Conservation (phyloP, 2,329 filamentous ascomycete species). For the Cladosporium austrohemisphaericum region DNA sequence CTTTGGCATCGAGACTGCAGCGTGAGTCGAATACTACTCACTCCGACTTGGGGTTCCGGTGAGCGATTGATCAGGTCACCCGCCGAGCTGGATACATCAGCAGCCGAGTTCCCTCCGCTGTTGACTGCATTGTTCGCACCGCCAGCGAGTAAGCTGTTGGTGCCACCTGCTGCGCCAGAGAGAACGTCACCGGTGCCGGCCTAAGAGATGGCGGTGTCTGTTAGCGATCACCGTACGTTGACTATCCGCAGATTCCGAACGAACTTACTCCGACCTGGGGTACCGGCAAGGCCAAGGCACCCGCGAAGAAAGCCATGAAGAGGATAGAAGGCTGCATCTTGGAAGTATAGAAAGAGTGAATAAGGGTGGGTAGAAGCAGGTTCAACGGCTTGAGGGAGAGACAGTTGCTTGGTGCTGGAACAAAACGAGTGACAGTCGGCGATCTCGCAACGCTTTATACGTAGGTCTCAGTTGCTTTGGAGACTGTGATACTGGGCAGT, state of each 20-base stretch:
- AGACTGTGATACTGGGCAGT: no score
- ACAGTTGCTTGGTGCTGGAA: no score
- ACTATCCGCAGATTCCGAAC: no score
- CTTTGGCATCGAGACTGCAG: no score
- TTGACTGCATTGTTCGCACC: conserved; percentile 2
- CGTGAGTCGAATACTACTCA: no score
- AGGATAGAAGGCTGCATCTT: background rate
- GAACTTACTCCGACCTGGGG: background rate
- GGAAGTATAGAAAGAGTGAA: background rate
- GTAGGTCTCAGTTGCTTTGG: no score
- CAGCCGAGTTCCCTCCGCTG: background rate
- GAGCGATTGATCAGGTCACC: background rate
- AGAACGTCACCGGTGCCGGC: conserved; percentile 1
- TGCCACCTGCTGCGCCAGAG: background rate
- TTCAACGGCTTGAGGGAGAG: no score
- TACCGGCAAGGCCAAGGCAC: background rate
- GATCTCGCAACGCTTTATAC: no score
- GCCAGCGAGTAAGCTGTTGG: background rate
- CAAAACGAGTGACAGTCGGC: no score
- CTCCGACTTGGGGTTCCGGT: background rate
- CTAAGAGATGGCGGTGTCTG: no score
- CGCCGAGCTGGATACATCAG: background rate
- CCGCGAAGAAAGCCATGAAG: background rate
- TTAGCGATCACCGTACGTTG: no score
- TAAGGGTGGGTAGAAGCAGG: background rate